phyloP scores from a whole-genome alignment of 345 rosid species.

The Trapa bicornis region DNA sequence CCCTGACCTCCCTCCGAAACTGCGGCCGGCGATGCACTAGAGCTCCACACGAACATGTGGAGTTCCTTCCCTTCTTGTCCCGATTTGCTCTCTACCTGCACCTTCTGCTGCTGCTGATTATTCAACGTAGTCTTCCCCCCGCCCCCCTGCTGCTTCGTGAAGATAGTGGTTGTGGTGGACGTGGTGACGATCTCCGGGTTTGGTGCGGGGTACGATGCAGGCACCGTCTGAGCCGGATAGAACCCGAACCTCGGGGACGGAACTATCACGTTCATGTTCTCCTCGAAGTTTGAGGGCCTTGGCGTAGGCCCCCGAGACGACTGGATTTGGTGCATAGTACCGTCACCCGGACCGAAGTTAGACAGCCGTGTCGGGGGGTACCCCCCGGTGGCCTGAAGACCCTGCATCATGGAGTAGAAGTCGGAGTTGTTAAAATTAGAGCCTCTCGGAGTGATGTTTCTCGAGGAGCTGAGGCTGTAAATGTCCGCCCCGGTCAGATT shows the following conservation, averaged over 20 bases:
- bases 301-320: conserved; percentile 79
- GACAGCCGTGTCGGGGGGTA: conserved; percentile 29
- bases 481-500: conserved; percentile 37
- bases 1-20: conserved; percentile 58
- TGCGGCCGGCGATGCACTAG: conserved; percentile 64
- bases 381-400: not conserved
- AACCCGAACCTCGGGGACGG: conserved; percentile 71
- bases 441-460: conserved; percentile 30
- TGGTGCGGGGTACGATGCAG: conserved; percentile 68
- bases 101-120: conserved; percentile 15
- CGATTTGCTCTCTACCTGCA: conserved; percentile 23
- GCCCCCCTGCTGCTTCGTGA: conserved; percentile 10
- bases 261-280: conserved; percentile 26
- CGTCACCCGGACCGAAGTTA: conserved; percentile 70
- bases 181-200: conserved; percentile 51
- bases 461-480: conserved; percentile 29
- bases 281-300: conserved; percentile 74
- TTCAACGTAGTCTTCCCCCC: conserved; percentile 18
- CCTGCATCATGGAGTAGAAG: conserved; percentile 35
- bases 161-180: conserved; percentile 21
- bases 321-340: conserved; percentile 49
- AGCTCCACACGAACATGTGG: conserved; percentile 99
- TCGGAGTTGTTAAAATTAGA: conserved; percentile 53
- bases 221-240: conserved; percentile 46
- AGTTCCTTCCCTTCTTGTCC: conserved; percentile 83